Percentiles rank a stretch among this genome's conserved stretches.
These are phyloP conservation scores for Houttuynia cordata DNA, from an alignment of 164 flowering plant species.

Conservation along the genomic window DNA sequence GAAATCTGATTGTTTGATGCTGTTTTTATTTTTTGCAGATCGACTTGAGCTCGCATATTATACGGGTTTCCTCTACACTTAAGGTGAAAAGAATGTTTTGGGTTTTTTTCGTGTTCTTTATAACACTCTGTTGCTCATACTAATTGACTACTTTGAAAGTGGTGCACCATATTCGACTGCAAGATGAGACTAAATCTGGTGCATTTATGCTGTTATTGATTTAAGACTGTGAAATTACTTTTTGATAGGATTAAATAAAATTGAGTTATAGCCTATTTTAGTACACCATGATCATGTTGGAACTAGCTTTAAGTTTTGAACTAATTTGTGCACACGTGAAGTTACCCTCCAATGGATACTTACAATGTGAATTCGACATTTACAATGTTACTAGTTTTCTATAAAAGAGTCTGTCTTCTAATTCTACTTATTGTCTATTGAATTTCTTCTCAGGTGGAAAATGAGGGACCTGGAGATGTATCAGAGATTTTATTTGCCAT, in stretches of 20 bases:
- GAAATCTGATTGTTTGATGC: not conserved
- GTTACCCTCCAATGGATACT: too few species aligned
- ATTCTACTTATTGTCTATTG: not conserved
- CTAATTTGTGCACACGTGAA: not conserved
- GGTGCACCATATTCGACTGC: not conserved
- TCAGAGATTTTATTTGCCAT: slow-evolving; percentile 56
- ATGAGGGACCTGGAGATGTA: slow-evolving; percentile 38
- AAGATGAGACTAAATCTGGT: not conserved
- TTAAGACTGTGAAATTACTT: not conserved
- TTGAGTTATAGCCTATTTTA: too few species aligned
- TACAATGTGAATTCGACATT: too few species aligned
- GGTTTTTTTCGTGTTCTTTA: not conserved
- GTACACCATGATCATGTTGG: not conserved
- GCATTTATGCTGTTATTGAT: not conserved
- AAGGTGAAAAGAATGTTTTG: slow-evolving; percentile 33
- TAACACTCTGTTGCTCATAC: not conserved
- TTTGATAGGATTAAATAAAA: not conserved
- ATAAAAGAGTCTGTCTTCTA: not conserved
- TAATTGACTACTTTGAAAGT: not conserved
- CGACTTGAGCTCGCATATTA: slow-evolving; percentile 74
- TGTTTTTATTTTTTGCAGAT: slow-evolving; percentile 35
- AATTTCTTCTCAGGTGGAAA: slow-evolving; percentile 45
- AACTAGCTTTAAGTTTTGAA: not conserved
- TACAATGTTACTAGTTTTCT: too few species aligned
- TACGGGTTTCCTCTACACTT: slow-evolving; percentile 40